These are phyloP conservation scores for Hyparrhenia diplandra DNA, from an alignment of 176 grass and related monocot species.

Conservation along the genomic window DNA sequence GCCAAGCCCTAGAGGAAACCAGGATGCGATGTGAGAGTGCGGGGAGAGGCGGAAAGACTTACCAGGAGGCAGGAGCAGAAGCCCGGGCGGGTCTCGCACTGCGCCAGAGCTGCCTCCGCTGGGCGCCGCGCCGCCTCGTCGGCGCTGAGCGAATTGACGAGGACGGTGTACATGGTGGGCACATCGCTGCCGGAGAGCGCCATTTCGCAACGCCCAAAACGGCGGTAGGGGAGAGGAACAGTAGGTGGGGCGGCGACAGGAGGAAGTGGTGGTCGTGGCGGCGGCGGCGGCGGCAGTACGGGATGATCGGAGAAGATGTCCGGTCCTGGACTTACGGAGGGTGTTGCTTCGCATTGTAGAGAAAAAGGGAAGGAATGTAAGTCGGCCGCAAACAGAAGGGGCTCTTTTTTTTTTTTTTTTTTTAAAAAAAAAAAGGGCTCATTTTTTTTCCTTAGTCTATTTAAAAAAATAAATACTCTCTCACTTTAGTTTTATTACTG, in stretches of 20 bases:
- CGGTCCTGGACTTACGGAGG: not conserved
- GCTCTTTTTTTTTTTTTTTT: no score
- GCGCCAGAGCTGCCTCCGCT: constrained; percentile 71
- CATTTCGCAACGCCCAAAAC: constrained; percentile 17
- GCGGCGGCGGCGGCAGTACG: constrained; percentile 12
- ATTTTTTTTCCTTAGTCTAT: no score
- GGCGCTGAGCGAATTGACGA: constrained; percentile 78
- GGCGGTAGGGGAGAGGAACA: not conserved
- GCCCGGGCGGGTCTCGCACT: constrained; percentile 78
- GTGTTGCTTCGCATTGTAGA: not conserved
- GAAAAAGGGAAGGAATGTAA: not conserved
- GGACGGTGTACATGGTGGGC: constrained; percentile 78
- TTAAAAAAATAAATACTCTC: no score
- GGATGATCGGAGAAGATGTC: constrained; percentile 33
- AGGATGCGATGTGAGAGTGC: not conserved
- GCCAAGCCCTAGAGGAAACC: constrained; percentile 26
- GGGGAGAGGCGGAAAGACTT: constrained; percentile 22
- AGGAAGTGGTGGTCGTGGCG: not conserved
- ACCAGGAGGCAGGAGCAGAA: constrained; percentile 99
- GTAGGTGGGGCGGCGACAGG: not conserved
- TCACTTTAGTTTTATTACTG: no score
- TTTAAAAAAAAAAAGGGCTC: no score
- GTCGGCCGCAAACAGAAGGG: not conserved
- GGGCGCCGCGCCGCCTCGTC: constrained; percentile 70
- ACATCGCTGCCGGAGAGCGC: constrained; percentile 82